Evolutionary conservation across 2,329 filamentous ascomycete species (phyloP).

Genomic region (Apiospora saccharicola): DNA sequence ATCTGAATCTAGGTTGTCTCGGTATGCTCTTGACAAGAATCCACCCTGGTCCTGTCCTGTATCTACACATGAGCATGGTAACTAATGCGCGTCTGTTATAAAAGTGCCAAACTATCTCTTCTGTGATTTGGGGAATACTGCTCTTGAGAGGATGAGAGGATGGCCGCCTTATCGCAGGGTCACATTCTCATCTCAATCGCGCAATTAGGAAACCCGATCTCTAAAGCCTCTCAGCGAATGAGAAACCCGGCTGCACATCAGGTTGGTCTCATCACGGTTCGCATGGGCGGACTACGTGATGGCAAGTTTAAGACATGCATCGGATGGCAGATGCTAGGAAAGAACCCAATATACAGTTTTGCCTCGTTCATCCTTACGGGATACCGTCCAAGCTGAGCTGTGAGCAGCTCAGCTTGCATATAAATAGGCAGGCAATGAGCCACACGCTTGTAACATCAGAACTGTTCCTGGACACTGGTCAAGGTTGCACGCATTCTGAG

Average conservation of each 20-base stretch:
- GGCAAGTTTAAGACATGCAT: conserved; percentile 12
- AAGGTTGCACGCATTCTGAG: not conserved
- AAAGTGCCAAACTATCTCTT: not conserved
- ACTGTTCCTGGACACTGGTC: not conserved
- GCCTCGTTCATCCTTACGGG: not conserved
- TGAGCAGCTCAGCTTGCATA: not conserved
- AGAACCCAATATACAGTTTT: not conserved
- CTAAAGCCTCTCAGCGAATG: not conserved
- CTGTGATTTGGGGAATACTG: not conserved
- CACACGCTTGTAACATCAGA: not conserved
- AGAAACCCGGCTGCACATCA: not conserved
- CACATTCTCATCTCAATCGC: conserved; percentile 6
- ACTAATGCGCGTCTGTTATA: not conserved
- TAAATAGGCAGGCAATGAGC: not conserved
- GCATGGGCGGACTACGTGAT: not conserved
- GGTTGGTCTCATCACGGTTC: conserved; percentile 10
- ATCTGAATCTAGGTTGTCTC: conserved; percentile 11
- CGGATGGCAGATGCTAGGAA: not conserved
- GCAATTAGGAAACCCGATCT: conserved; percentile 9
- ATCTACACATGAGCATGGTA: not conserved
- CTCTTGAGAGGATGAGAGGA: not conserved
- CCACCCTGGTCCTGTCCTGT: not conserved
- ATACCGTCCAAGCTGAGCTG: not conserved
- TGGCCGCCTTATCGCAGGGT: conserved; percentile 9
- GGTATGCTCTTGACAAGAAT: not conserved